A percentile compares a stretch with the other conserved stretches of the same genome.
Evolutionary conservation across 495 filamentous ascomycete species (phyloP).

Genomic region (Hyphodiscus hymeniophilus): DNA sequence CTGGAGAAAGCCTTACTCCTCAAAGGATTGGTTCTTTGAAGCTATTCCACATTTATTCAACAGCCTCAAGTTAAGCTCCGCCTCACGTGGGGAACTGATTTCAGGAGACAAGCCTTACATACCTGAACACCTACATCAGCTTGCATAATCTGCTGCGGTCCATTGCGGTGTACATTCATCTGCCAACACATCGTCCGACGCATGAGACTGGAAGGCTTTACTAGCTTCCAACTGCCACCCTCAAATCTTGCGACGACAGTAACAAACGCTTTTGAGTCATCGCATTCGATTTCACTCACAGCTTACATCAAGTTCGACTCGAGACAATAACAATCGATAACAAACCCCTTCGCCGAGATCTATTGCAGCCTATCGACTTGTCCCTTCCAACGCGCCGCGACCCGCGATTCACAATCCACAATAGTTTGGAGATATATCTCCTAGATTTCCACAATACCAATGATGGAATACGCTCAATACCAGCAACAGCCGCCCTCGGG

Average conservation of each 20-base stretch:
- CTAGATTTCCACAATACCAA: slow-evolving; percentile 26
- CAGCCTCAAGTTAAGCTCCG: slow-evolving; percentile 21
- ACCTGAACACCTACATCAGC: slow-evolving; percentile 40
- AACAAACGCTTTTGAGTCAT: slow-evolving; percentile 14
- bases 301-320: neutral
- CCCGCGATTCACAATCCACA: slow-evolving; percentile 18
- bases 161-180: slow-evolving; percentile 38
- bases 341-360: neutral
- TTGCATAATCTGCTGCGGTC: slow-evolving; percentile 50
- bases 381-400: slow-evolving; percentile 16
- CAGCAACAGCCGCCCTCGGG: slow-evolving; percentile 46
- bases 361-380: slow-evolving; percentile 7
- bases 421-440: slow-evolving; percentile 4
- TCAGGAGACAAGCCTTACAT: slow-evolving; percentile 20
- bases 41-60: slow-evolving; percentile 22
- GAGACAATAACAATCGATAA: neutral
- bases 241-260: slow-evolving; percentile 21
- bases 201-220: slow-evolving; percentile 35
- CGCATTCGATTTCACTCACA: slow-evolving; percentile 2
- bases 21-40: slow-evolving; percentile 21
- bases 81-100: slow-evolving; percentile 21
- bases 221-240: slow-evolving; percentile 21
- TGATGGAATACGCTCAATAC: slow-evolving; percentile 67
- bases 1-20: slow-evolving; percentile 25
- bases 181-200: slow-evolving; percentile 54